Conservation (phyloP, 768 basidiomycete species). For the Boletus vermiculosoides region DNA sequence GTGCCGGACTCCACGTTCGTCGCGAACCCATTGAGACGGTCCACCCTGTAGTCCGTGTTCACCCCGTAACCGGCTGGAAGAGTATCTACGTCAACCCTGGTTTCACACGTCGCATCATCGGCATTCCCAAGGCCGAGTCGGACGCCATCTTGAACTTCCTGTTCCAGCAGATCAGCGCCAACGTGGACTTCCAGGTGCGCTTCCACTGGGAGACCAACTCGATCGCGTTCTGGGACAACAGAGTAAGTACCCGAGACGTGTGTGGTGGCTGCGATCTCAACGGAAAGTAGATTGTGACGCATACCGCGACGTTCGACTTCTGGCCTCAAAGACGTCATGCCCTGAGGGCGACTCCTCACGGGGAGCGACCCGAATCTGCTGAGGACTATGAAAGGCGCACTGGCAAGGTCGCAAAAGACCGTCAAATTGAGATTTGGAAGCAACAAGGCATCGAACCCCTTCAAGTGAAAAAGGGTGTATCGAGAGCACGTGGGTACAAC, state of each 20-base stretch:
- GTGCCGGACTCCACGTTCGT: constrained; percentile 67
- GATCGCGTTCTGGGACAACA: constrained; percentile 86
- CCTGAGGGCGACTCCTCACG: constrained; percentile 78
- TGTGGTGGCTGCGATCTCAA: not conserved
- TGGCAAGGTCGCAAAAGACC: constrained; percentile 70
- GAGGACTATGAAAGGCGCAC: constrained; percentile 61
- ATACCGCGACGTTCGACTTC: constrained; percentile 82
- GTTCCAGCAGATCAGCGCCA: constrained; percentile 67
- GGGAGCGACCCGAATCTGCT: constrained; percentile 74
- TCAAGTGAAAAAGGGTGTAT: constrained; percentile 27
- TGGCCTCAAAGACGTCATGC: constrained; percentile 78
- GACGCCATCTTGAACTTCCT: constrained; percentile 69
- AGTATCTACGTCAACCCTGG: constrained; percentile 81
- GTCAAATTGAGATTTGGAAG: constrained; percentile 70
- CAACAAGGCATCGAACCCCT: constrained; percentile 54
- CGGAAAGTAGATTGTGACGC: constrained; percentile 56
- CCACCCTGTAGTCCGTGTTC: constrained; percentile 81
- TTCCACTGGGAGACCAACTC: constrained; percentile 77
- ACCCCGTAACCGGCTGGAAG: constrained; percentile 85
- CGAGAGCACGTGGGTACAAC: constrained; percentile 56
- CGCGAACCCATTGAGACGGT: constrained; percentile 65
- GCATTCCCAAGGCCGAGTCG: constrained; percentile 80
- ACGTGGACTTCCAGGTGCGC: constrained; percentile 71
- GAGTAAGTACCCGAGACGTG: constrained; percentile 41
- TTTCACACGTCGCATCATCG: constrained; percentile 77